Evolutionary conservation across 805 yeast species (phyloP).

Genomic region (Cyberlindnera petersonii): DNA sequence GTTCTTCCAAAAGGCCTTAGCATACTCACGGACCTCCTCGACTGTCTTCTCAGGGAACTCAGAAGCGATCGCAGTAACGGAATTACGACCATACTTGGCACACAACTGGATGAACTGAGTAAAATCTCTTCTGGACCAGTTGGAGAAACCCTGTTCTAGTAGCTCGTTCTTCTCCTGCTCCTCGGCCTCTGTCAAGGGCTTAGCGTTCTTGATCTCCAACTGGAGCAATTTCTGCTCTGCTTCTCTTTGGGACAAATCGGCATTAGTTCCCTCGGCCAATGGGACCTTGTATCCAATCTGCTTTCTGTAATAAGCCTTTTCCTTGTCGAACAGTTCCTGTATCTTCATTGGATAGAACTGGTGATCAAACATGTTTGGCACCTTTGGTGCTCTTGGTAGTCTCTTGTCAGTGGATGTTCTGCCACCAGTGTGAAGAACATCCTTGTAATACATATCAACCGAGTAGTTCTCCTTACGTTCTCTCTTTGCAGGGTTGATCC

Average conservation of each 20-base stretch:
- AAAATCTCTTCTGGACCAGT: conserved; percentile 88
- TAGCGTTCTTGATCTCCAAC: conserved; percentile 68
- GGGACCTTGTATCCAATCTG: conserved; percentile 63
- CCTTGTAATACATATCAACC: conserved; percentile 82
- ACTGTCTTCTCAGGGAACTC: conserved; percentile 74
- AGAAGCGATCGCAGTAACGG: conserved; percentile 61
- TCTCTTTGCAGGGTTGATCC: conserved; percentile 85
- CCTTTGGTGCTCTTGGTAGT: conserved; percentile 83
- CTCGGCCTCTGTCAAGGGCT: conserved; percentile 82
- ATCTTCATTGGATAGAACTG: conserved; percentile 84
- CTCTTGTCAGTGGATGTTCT: conserved; percentile 42
- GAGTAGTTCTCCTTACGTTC: conserved; percentile 83
- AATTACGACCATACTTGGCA: conserved; percentile 78
- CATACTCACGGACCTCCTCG: conserved; percentile 77
- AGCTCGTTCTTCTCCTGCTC: conserved; percentile 56
- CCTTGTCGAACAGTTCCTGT: conserved; percentile 73
- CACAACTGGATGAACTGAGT: conserved; percentile 69
- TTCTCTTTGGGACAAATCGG: conserved; percentile 35
- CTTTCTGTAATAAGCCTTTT: conserved; percentile 71
- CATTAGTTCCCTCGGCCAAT: conserved; percentile 50
- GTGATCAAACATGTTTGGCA: conserved; percentile 78
- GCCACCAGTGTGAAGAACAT: conserved; percentile 71
- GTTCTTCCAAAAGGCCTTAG: conserved; percentile 76
- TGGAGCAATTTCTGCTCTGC: conserved; percentile 54
- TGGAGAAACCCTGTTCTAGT: conserved; percentile 63